phyloP scores from a whole-genome alignment of 805 yeast species.

The Candida fluviatilis region DNA sequence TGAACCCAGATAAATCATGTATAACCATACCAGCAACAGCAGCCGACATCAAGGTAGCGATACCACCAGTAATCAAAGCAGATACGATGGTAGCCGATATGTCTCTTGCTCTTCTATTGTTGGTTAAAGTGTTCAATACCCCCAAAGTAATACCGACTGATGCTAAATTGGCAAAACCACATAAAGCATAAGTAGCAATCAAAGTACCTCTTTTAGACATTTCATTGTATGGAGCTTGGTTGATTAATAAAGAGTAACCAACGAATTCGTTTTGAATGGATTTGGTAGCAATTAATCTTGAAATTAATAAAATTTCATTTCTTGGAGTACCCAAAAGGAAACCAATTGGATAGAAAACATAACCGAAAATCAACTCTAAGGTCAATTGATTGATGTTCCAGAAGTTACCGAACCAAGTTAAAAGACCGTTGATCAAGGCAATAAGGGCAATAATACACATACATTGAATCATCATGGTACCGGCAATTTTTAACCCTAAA shows the following conservation, averaged over 20 bases:
- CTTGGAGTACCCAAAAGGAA: conserved; percentile 55
- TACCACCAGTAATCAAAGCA: conserved; percentile 49
- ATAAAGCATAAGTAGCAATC: conserved; percentile 57
- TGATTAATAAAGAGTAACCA: conserved; percentile 42
- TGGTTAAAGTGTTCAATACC: conserved; percentile 54
- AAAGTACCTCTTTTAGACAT: conserved; percentile 49
- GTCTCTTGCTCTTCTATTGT: conserved; percentile 42
- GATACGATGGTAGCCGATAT: conserved; percentile 44
- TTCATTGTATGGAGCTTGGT: conserved; percentile 39
- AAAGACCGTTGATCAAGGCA: conserved; percentile 50
- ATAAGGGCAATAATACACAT: conserved; percentile 60
- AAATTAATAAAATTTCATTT: conserved; percentile 46
- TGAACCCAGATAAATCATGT: conserved; percentile 37
- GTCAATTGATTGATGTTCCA: conserved; percentile 55
- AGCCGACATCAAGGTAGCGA: conserved; percentile 53
- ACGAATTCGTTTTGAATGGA: conserved; percentile 61
- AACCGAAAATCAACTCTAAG: conserved; percentile 52
- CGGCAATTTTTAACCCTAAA: conserved; percentile 54
- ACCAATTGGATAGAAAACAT: conserved; percentile 56
- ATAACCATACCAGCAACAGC: conserved; percentile 63
- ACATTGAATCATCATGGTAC: conserved; percentile 53
- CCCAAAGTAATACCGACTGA: conserved; percentile 60
- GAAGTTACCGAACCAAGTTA: conserved; percentile 58
- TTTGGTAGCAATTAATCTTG: conserved; percentile 52
- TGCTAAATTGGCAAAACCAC: conserved; percentile 63